A percentile compares a stretch with the other conserved stretches of the same genome.
Evolutionary conservation across 2,329 filamentous ascomycete species (phyloP).

Genomic region (Dactylellina haptotyla): DNA sequence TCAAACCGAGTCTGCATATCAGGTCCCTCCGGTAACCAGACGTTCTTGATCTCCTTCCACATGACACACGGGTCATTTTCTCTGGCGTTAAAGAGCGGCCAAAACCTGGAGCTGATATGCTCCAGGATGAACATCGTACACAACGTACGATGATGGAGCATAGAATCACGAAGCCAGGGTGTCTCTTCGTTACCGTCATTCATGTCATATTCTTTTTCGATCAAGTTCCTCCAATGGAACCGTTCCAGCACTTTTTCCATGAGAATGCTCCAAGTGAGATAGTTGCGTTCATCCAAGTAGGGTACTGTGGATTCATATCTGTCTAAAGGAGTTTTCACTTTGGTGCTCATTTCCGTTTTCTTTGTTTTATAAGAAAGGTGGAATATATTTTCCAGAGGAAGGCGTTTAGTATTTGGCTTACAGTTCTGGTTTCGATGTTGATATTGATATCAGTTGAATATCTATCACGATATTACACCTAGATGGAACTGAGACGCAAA

Average conservation of each 20-base stretch:
- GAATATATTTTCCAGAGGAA: too few relatives aligned
- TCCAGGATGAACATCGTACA: constrained; percentile 22
- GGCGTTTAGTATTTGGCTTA: too few relatives aligned
- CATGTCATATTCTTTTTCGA: background rate
- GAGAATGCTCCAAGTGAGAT: constrained; percentile 28
- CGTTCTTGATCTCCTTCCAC: constrained; percentile 10
- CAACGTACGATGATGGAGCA: background rate
- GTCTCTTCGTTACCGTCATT: background rate
- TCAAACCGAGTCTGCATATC: too few relatives aligned
- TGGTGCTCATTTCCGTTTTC: too few relatives aligned
- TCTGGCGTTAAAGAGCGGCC: constrained; percentile 3
- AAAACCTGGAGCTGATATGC: constrained; percentile 12
- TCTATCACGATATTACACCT: too few relatives aligned
- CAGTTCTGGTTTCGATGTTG: too few relatives aligned
- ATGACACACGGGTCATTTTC: constrained; percentile 15
- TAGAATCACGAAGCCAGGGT: background rate
- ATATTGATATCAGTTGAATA: too few relatives aligned
- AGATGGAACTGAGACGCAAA: too few relatives aligned
- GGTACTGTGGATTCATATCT: too few relatives aligned
- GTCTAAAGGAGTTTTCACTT: too few relatives aligned
- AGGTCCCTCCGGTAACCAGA: too few relatives aligned
- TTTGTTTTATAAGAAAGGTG: too few relatives aligned
- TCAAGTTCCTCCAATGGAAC: background rate
- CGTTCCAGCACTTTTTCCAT: constrained; percentile 10
- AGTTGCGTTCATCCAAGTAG: constrained; percentile 1